Evolutionary conservation across 2,329 filamentous ascomycete species (phyloP).

Genomic region (Fusarium cicatricum): DNA sequence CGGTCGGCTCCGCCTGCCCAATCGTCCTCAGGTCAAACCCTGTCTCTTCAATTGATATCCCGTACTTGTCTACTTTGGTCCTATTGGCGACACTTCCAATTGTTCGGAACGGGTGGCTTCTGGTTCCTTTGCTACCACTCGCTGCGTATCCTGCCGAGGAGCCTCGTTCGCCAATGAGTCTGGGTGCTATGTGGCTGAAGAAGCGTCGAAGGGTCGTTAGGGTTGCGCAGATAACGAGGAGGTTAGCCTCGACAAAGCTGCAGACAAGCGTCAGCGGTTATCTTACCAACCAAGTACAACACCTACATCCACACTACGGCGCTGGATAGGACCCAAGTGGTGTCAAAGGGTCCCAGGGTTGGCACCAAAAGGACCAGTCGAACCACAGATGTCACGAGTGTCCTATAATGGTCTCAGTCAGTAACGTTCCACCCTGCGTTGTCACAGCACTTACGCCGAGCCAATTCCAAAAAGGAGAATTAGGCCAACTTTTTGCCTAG

Average conservation of each 20-base stretch:
- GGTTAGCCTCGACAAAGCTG: conserved; percentile 49
- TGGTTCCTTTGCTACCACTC: conserved; percentile 11
- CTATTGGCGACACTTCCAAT: conserved; percentile 20
- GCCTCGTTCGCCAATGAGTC: conserved; percentile 34
- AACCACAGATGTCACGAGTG: conserved; percentile 48
- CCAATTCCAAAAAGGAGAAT: conserved; percentile 57
- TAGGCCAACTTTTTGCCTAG: conserved; percentile 55
- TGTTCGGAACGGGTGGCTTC: conserved; percentile 30
- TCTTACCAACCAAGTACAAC: neutral
- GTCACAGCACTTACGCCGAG: conserved; percentile 37
- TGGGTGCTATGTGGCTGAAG: conserved; percentile 44
- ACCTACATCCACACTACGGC: conserved; percentile 45
- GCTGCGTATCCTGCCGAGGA: conserved; percentile 12
- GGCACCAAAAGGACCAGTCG: conserved; percentile 44
- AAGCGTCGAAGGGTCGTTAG: conserved; percentile 49
- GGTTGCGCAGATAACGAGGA: conserved; percentile 49
- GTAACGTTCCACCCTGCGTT: neutral
- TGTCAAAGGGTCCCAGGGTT: conserved; percentile 39
- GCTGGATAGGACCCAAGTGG: conserved; percentile 44
- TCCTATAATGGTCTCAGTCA: conserved; percentile 39
- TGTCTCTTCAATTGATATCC: conserved; percentile 12
- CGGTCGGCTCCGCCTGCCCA: conserved; percentile 29
- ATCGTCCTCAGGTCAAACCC: conserved; percentile 38
- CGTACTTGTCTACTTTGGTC: conserved; percentile 13
- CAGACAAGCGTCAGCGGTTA: conserved; percentile 6